Base-by-base conservation (phyloP, 768 basidiomycete species). In the Suillus decipiens region DNA sequence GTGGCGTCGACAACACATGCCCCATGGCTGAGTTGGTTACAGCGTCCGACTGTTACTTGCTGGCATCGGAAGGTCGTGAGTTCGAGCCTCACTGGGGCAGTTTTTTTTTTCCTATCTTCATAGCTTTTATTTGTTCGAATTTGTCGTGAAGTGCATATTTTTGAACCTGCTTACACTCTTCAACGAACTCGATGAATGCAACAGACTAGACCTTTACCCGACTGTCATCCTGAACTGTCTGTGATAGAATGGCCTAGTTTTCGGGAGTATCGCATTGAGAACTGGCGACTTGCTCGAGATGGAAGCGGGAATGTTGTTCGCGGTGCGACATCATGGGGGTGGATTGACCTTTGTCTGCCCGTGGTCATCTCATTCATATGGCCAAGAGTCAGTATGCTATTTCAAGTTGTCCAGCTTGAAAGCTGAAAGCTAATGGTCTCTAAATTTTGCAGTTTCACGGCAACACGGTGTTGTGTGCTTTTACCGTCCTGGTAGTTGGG, bases 191-290 rank as follows among this genome's bases (percentile, higher is more conserved):
- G 39, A 73, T 74, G 78, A 66, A 81, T 81, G 79, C 74, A 65
- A 69, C 72, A 67, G 62, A 73, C 70, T 60, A 70, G 66, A 60
- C 80, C 81, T 53, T 70, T 82, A 33, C 72, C 70, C 41, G 72
- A 75, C 63, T 71, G 72, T 50, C 73, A 80, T 54, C 88, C 87
- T 58, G 83, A 90, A 69, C 78, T 89, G 64, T 76, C 77, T 8
- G 68, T 88, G 45, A 68, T 81, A 51, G 72, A 79, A 42, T 77
- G 73, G 65, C 76, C 78, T 43, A 82, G 79, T 19, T 86, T 79
- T 70, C 76, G 75, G 55, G 89, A 92, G 71, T 90, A 87, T 63
- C 80, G 84, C 58, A 78, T 90, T 31, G 83, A 86, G 63, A 82
- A 86, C 62, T 79, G 79, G 79, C 80, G 73, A 15, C 64, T 83